These are phyloP conservation scores for Erigeron canadensis DNA, from an alignment of 129 eudicot species.

Conservation along the genomic window DNA sequence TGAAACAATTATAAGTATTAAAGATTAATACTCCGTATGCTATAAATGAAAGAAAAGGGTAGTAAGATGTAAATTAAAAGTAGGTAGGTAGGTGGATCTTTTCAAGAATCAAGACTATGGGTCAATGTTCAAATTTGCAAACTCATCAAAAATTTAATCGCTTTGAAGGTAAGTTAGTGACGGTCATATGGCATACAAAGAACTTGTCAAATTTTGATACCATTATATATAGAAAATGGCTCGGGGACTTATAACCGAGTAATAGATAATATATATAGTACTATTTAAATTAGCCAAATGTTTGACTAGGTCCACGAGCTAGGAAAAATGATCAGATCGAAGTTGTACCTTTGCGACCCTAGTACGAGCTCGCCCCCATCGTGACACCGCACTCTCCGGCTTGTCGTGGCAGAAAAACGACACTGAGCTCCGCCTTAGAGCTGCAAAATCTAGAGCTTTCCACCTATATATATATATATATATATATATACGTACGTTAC, in stretches of 20 bases:
- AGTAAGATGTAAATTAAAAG: background rate
- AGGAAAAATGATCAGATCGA: background rate
- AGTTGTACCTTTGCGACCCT: slow-evolving; percentile 73
- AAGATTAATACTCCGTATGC: too few species aligned
- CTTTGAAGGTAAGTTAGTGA: slow-evolving; percentile 12
- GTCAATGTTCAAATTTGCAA: slow-evolving; percentile 37
- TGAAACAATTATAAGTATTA: too few species aligned
- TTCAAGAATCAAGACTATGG: background rate
- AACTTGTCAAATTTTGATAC: slow-evolving; percentile 31
- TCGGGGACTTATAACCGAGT: background rate
- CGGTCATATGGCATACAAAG: slow-evolving; percentile 23
- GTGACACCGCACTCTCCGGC: slow-evolving; percentile 70
- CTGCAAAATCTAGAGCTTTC: slow-evolving; percentile 78
- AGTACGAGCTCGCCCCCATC: slow-evolving; percentile 82
- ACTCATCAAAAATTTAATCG: background rate
- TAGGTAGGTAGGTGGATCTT: background rate
- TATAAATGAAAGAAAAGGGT: slow-evolving; percentile 15
- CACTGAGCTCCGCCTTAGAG: slow-evolving; percentile 57
- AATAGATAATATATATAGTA: background rate
- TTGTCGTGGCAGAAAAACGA: slow-evolving; percentile 51
- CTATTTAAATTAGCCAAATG: background rate
- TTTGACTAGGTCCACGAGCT: slow-evolving; percentile 16
- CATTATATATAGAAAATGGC: background rate
- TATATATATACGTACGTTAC: too few species aligned
- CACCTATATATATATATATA: slow-evolving; percentile 47